These are phyloP conservation scores for Russula griseocarnosa DNA, from an alignment of 768 basidiomycete genomes.

Conservation along the genomic window DNA sequence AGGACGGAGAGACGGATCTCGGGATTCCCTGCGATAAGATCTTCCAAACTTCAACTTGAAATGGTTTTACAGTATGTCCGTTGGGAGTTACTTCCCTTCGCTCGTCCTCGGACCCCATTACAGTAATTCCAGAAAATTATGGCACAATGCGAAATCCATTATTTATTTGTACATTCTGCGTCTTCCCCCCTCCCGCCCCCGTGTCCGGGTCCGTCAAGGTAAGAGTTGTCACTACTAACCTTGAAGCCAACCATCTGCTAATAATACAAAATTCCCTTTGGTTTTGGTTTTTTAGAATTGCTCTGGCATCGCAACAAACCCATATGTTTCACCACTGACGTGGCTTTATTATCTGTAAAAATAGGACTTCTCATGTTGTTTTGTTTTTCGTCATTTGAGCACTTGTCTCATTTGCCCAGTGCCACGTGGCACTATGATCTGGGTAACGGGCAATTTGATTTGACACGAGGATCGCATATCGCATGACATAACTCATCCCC, in stretches of 20 bases:
- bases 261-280: no score
- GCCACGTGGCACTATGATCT: not conserved
- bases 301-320: not conserved
- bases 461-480: not conserved
- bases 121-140: not conserved
- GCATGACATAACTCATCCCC: not conserved
- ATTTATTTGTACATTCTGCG: not conserved
- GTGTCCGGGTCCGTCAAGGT: not conserved
- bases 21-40: not conserved
- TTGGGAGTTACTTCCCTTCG: not conserved
- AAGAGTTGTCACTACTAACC: not conserved
- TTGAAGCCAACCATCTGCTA: no score
- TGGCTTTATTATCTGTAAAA: not conserved
- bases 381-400: not conserved
- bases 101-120: not conserved
- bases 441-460: not conserved
- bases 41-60: not conserved
- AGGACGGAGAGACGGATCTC: not conserved
- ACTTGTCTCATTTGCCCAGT: not conserved
- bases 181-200: no score
- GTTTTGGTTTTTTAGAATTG: not conserved
- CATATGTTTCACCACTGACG: not conserved
- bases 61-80: not conserved
- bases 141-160: not conserved
- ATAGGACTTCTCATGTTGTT: no score